Conservation (phyloP, 768 basidiomycete genomes). For the Pleurotus pulmonarius region DNA sequence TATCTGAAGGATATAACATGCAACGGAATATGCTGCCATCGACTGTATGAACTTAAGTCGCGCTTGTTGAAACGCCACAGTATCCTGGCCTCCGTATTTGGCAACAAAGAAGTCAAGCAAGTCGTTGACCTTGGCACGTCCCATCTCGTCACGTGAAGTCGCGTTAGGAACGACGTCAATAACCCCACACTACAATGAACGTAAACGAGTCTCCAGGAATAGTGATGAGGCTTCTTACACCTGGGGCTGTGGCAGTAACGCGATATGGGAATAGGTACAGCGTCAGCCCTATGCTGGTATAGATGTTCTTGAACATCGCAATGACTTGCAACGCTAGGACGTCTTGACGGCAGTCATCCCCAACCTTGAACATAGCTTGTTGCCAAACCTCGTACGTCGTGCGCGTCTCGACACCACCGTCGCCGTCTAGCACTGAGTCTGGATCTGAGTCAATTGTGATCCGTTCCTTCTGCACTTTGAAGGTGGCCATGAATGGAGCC, state of each 20-base stretch:
- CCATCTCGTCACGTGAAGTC: conserved; percentile 99
- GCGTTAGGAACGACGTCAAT: conserved; percentile 98
- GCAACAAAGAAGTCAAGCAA: conserved; percentile 90
- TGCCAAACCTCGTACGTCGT: conserved; percentile 90
- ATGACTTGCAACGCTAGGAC: conserved; percentile 96
- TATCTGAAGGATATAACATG: conserved; percentile 97
- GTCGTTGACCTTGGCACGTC: conserved; percentile 96
- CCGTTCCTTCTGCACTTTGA: conserved; percentile 91
- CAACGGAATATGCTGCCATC: conserved; percentile 98
- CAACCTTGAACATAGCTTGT: conserved; percentile 99
- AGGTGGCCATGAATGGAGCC: conserved; percentile 99
- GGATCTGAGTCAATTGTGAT: conserved; percentile 65
- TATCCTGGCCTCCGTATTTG: conserved; percentile 90
- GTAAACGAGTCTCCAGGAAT: background rate
- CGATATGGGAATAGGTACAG: conserved; percentile 94
- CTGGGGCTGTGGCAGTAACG: conserved; percentile 94
- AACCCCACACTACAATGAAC: conserved; percentile 75
- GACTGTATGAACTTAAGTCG: conserved; percentile 96
- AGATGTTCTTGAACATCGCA: conserved; percentile 99
- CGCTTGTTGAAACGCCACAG: conserved; percentile 86
- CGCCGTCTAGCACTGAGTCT: conserved; percentile 66
- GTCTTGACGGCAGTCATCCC: conserved; percentile 98
- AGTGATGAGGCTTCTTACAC: conserved; percentile 49
- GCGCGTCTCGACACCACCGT: conserved; percentile 54
- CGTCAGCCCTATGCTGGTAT: conserved; percentile 81